phyloP scores from a whole-genome alignment of 2,329 filamentous ascomycete genomes.

The Pseudogymnoascus sp. region DNA sequence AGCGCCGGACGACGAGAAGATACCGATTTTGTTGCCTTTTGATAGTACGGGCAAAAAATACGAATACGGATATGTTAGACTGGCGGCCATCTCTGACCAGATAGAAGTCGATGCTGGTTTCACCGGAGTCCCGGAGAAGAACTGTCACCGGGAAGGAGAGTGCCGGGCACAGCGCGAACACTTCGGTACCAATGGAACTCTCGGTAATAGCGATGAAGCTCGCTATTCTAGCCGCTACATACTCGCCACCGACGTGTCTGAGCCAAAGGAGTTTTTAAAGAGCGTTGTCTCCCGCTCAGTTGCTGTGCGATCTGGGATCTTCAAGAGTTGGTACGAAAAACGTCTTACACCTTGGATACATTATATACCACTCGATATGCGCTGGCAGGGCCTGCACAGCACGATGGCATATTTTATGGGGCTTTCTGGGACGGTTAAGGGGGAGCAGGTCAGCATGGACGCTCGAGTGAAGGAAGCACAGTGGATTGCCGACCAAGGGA shows the following conservation, averaged over 20 bases:
- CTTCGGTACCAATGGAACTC: conserved; percentile 19
- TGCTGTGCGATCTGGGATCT: conserved; percentile 52
- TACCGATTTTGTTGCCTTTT: conserved; percentile 18
- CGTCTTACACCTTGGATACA: conserved; percentile 54
- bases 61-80: conserved; percentile 34
- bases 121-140: conserved; percentile 25
- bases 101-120: conserved; percentile 31
- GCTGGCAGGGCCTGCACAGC: conserved; percentile 19
- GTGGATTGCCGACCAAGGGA: conserved; percentile 43
- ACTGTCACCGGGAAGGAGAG: conserved; percentile 26
- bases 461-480: conserved; percentile 31
- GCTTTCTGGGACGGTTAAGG: conserved; percentile 8
- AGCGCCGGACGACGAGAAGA: conserved; percentile 31
- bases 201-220: conserved; percentile 32
- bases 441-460: conserved; percentile 4
- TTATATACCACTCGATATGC: conserved; percentile 52
- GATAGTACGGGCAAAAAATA: conserved; percentile 30
- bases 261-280: conserved; percentile 40
- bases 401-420: conserved; percentile 26
- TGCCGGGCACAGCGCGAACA: conserved; percentile 26
- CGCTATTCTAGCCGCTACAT: conserved; percentile 40
- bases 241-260: conserved; percentile 47
- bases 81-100: conserved; percentile 23
- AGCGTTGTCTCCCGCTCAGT: conserved; percentile 45
- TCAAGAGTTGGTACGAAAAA: conserved; percentile 56